Evolutionary conservation across 768 basidiomycete genomes (phyloP), one percentile per base, ranked within the genome.

Genomic region (Mycena crocata): DNA sequence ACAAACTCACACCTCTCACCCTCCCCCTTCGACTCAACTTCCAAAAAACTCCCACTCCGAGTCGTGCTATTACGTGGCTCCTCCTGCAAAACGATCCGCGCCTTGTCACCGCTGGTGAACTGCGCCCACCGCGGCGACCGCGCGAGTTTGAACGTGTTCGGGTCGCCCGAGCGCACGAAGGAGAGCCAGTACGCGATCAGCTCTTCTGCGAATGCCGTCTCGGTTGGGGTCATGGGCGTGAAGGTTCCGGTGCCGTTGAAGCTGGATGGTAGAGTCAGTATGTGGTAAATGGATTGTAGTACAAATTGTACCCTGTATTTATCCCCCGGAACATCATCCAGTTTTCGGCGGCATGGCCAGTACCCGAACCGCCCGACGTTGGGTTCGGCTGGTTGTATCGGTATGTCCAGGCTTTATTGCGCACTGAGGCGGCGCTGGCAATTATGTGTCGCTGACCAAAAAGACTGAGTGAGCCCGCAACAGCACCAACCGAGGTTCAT

Each of bases 241-340:
- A 89, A 87, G 1, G 78, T 81, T 14, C 83, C 84, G 0, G 86
- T 83, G 24, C 89, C 88, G 73, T 90, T 89, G 62, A 77, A 73
- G 6, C 84, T 87, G 58, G 30, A 42, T 1, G 8, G 7, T 24
- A 26, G 17, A 15, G 8, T 54, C 15, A 34, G 13, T 1, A 42
- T 1, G 57, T 52, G 57, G 9, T 40, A 62, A 24, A 51, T 19
- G 30, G 13, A 8, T 24, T 24, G 39, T 13, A 37, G 60, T 7
- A 35, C 2, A 2, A 13, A 35, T 12, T 80, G 23, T 71, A 89
- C 90, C 89, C 89, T 32, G 88, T 89, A 62, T 85, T 86, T 2
- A 81, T 84, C 1, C 90, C 89, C 24, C 76, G 74, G 78, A 89
- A 89, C 88, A 90, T 86, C 87, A 89, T 89, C 85, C 86, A 89